Base-by-base conservation (phyloP, 495 filamentous ascomycete genomes). In the Hyphodiscus hymeniophilus region DNA sequence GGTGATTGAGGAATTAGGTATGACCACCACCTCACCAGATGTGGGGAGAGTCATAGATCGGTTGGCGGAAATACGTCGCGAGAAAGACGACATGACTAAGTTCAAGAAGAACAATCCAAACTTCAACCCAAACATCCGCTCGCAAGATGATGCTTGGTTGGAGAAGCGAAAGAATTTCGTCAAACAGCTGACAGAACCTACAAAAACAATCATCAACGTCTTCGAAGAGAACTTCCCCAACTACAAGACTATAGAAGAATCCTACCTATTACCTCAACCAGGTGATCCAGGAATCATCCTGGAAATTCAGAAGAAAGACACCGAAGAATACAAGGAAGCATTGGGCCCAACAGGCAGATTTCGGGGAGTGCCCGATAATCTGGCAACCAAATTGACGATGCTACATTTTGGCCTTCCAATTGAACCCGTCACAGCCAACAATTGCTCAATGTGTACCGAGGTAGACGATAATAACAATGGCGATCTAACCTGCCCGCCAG, bases 341-440 rank as follows among this genome's bases (percentile, higher is more conserved):
- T 28, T 54, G n/a, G 17, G 22, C 1, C 20, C 13, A 10, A 16
- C 20, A 20, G 49, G 35, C n/a, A 23, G 35, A 2, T 50, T 53
- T 23, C 3, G 47, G 3, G 43, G 42, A 17, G 15, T 24, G 12
- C 10, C 17, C 1, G 34, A 56, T 28, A 59, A 56, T 21, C 26
- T 53, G 4, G 20, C 48, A 20, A 59, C 52, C 15, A 60, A 60
- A 42, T 43, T 60, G 20, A 50, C 54, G 7, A 57, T 60, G 58
- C 15, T 57, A 15, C 18, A 55, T 30, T 60, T 60, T 21, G 58
- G 58, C 16, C 39, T 60, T 4, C 58, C 58, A 0, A 47, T 60
- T 16, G 54, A 26, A 15, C 40, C 51, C 6, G 5, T 60, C 20
- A 52, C 54, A n/a, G 1, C 20, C 7, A 52, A 50, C 18, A 57